Percentiles rank a stretch among this genome's conserved stretches.
Conservation (phyloP, 345 rosid genomes). For the Citrus mangshanensis region DNA sequence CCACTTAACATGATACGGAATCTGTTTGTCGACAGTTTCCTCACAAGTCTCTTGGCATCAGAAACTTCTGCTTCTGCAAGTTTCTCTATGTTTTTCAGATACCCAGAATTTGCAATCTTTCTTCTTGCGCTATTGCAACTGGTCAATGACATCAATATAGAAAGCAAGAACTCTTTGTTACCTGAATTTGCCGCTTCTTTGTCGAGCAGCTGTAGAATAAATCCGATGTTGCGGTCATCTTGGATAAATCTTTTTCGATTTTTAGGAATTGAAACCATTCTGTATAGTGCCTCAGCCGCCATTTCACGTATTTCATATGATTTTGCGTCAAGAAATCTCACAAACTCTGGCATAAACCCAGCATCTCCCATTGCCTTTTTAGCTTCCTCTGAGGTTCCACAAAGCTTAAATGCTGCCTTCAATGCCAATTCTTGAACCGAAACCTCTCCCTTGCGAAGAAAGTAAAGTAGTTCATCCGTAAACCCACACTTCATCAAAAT, state of each 20-base stretch:
- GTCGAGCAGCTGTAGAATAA: slow-evolving; percentile 60
- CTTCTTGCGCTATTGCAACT: slow-evolving; percentile 71
- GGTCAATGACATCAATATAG: slow-evolving; percentile 67
- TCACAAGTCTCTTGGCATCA: slow-evolving; percentile 82
- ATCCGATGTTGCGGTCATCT: slow-evolving; percentile 59
- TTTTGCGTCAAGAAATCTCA: slow-evolving; percentile 72
- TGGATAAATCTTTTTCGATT: slow-evolving; percentile 70
- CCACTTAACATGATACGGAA: slow-evolving; percentile 72
- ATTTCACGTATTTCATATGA: slow-evolving; percentile 68
- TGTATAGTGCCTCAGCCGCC: slow-evolving; percentile 65
- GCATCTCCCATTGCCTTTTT: slow-evolving; percentile 69
- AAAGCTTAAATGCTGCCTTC: slow-evolving; percentile 62
- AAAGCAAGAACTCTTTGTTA: slow-evolving; percentile 57
- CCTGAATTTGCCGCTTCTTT: slow-evolving; percentile 56
- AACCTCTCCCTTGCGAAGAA: slow-evolving; percentile 61
- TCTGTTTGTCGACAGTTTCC: slow-evolving; percentile 67
- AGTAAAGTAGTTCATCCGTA: slow-evolving; percentile 48
- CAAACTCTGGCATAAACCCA: slow-evolving; percentile 79
- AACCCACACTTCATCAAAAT: slow-evolving; percentile 52
- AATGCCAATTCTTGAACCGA: slow-evolving; percentile 74
- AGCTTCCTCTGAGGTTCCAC: slow-evolving; percentile 59
- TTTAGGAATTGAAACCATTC: slow-evolving; percentile 54
- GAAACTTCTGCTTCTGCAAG: slow-evolving; percentile 75
- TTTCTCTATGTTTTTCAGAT: slow-evolving; percentile 77
- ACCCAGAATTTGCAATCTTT: slow-evolving; percentile 72